Conservation (phyloP, 202 grass and related monocot genomes). For the Saccharum hybrid region DNA sequence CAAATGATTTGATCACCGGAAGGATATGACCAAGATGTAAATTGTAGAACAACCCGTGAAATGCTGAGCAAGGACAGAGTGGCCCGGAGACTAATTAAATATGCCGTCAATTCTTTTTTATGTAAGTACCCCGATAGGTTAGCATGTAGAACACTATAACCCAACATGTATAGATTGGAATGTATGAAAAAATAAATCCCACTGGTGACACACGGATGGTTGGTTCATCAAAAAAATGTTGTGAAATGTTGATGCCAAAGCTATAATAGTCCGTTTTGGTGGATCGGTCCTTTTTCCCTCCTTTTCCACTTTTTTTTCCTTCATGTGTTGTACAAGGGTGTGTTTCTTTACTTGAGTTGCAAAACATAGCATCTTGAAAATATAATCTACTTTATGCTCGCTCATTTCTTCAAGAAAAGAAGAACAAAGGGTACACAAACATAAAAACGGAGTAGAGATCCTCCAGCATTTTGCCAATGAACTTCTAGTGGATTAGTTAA, state of each 20-base stretch:
- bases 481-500: conserved; percentile 34
- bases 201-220: neutral
- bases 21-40: conserved; percentile 2
- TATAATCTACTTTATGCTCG: conserved; percentile 25
- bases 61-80: neutral
- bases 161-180: too few species aligned
- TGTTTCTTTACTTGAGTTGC: conserved; percentile 50
- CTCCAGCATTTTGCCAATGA: conserved; percentile 2
- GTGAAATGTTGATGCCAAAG: neutral
- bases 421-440: neutral
- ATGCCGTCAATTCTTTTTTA: neutral
- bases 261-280: conserved; percentile 4
- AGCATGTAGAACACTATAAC: neutral
- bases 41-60: neutral
- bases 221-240: neutral
- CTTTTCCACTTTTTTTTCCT: neutral
- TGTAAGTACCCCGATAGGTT: neutral
- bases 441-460: conserved; percentile 23
- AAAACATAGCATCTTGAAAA: conserved; percentile 52
- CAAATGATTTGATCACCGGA: conserved; percentile 46
- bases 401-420: conserved; percentile 24
- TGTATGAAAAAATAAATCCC: too few species aligned
- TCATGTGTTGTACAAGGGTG: conserved; percentile 16
- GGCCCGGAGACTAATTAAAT: neutral
- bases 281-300: neutral